phyloP scores from a whole-genome alignment of 2,329 filamentous ascomycete genomes.

The Botrytis hyacinthi region DNA sequence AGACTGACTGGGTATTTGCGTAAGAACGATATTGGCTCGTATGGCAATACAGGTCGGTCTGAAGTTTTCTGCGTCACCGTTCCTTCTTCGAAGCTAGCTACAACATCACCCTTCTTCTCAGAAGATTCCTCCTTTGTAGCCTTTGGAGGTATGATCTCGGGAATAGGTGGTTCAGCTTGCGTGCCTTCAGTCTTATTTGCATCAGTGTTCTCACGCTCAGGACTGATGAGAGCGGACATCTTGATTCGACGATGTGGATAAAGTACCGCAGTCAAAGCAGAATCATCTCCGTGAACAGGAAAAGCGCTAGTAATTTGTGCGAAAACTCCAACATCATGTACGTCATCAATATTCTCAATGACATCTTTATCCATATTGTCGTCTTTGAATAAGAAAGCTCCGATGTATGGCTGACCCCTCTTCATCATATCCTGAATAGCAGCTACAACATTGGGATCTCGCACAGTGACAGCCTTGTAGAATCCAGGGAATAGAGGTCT shows the following conservation, averaged over 20 bases:
- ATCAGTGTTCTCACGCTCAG: constrained; percentile 45
- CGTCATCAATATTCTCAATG: constrained; percentile 85
- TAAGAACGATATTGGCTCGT: constrained; percentile 88
- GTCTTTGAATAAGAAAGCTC: constrained; percentile 95
- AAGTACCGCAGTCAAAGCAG: constrained; percentile 84
- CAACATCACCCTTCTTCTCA: constrained; percentile 87
- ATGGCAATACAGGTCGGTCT: constrained; percentile 50
- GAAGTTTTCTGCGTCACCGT: constrained; percentile 58
- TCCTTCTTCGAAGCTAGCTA: constrained; percentile 92
- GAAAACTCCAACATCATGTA: constrained; percentile 95
- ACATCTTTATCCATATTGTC: constrained; percentile 91
- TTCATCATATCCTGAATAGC: constrained; percentile 97
- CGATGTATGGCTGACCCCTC: constrained; percentile 93
- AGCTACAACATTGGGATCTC: constrained; percentile 83
- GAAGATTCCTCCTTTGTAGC: constrained; percentile 51
- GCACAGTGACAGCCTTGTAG: constrained; percentile 97
- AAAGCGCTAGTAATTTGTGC: constrained; percentile 97
- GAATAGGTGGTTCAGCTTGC: constrained; percentile 47
- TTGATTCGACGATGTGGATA: constrained; percentile 95
- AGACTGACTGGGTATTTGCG: constrained; percentile 89
- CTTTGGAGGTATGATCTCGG: constrained; percentile 60
- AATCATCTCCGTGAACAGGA: constrained; percentile 81
- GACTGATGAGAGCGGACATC: constrained; percentile 78
- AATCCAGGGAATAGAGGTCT: constrained; percentile 94
- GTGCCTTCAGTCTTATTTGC: constrained; percentile 49